A percentile compares a stretch with the other conserved stretches of the same genome.
These are phyloP conservation scores for Leptographium galeiforme DNA, from an alignment of 2,329 filamentous ascomycete species.

Conservation along the genomic window DNA sequence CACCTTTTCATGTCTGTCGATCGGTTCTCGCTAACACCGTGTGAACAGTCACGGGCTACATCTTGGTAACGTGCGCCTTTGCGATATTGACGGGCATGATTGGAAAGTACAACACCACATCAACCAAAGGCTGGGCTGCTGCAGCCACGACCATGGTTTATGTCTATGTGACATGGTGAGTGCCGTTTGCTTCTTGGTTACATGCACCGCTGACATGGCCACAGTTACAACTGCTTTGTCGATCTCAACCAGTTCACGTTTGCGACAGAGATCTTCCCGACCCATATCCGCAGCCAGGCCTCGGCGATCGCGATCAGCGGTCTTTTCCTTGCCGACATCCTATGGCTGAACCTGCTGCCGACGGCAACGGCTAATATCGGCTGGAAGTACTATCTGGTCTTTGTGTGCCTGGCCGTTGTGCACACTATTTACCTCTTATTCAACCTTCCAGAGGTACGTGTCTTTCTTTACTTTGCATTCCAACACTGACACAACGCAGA, in stretches of 20 bases:
- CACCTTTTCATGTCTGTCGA: background rate
- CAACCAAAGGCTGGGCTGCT: slow-evolving; percentile 1
- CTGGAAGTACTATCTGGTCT: slow-evolving; percentile 5
- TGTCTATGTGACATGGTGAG: background rate
- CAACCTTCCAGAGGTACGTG: background rate
- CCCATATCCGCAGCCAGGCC: slow-evolving; percentile 1
- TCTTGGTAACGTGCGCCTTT: slow-evolving; percentile 1
- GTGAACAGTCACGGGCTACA: background rate
- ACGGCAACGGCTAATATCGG: background rate
- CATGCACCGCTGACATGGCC: background rate
- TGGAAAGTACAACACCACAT: slow-evolving; percentile 2
- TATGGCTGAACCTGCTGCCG: slow-evolving; percentile 1
- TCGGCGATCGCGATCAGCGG: slow-evolving; percentile 1
- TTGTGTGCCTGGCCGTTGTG: slow-evolving; percentile 1
- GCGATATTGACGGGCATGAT: background rate
- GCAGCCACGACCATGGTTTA: background rate
- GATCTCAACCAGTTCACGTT: slow-evolving; percentile 5
- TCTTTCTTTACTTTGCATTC: background rate
- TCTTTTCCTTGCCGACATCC: slow-evolving; percentile 1
- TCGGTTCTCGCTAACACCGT: background rate
- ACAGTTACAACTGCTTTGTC: slow-evolving; percentile 2
- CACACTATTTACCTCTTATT: background rate
- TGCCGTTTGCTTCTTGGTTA: background rate
- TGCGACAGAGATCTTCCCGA: slow-evolving; percentile 5
- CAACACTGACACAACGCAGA: background rate